These are phyloP conservation scores for Fusarium longipes DNA, from an alignment of 2,329 filamentous ascomycete species.

Conservation along the genomic window DNA sequence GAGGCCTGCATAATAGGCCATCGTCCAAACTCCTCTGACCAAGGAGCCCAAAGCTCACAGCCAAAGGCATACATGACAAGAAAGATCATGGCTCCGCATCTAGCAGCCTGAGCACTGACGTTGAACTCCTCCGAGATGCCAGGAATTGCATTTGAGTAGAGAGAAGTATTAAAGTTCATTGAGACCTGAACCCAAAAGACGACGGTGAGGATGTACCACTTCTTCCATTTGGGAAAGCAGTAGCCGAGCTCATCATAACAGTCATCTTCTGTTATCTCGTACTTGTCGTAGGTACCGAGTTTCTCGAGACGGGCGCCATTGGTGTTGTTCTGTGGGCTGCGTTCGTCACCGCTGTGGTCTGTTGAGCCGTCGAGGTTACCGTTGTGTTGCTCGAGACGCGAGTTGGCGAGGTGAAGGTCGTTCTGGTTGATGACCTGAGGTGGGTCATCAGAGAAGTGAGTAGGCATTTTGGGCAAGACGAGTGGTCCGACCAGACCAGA, in stretches of 20 bases:
- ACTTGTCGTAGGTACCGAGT: slow-evolving; percentile 54
- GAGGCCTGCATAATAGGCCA: slow-evolving; percentile 79
- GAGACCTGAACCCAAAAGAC: slow-evolving; percentile 80
- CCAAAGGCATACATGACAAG: slow-evolving; percentile 85
- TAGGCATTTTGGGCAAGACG: slow-evolving; percentile 42
- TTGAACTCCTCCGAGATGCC: slow-evolving; percentile 75
- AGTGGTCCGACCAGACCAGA: not conserved
- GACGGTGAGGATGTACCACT: slow-evolving; percentile 78
- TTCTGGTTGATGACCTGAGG: slow-evolving; percentile 52
- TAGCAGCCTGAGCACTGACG: slow-evolving; percentile 75
- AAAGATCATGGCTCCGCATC: slow-evolving; percentile 81
- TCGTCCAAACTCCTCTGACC: slow-evolving; percentile 85
- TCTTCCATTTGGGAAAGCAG: slow-evolving; percentile 69
- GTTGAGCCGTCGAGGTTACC: slow-evolving; percentile 44
- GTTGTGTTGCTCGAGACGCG: slow-evolving; percentile 43
- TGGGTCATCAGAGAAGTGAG: slow-evolving; percentile 53
- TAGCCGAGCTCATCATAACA: slow-evolving; percentile 75
- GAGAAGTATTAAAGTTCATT: slow-evolving; percentile 82
- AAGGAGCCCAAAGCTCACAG: slow-evolving; percentile 89
- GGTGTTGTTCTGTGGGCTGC: slow-evolving; percentile 49
- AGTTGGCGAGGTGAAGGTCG: slow-evolving; percentile 53
- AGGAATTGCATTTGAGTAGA: slow-evolving; percentile 75
- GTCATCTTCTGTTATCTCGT: slow-evolving; percentile 65
- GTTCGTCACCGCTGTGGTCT: slow-evolving; percentile 29
- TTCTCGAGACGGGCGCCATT: slow-evolving; percentile 49